Evolutionary conservation across 2,329 filamentous ascomycete species (phyloP), one percentile per base, ranked within the genome.

Genomic region (Sarocladium oryzae): DNA sequence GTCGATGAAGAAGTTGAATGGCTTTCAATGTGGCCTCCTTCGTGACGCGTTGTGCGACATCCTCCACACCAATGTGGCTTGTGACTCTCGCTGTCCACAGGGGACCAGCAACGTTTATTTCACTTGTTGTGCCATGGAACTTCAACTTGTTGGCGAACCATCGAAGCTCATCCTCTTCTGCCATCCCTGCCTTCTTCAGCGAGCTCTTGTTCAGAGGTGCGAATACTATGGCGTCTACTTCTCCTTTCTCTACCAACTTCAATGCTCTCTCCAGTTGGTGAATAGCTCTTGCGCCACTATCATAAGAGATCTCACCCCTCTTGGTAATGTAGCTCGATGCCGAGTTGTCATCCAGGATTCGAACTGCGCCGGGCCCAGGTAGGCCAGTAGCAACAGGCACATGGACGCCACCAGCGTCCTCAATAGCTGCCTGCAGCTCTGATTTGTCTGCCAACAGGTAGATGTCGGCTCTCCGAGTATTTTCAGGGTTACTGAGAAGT

Each of bases 81-180:
- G 63, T 66, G 3, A 66, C 63, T 18, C 63, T 51, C 0, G 55
- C 59, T 2, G 63, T 66, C 63, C 64, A 66, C 1, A 66, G 54
- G 1, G 54, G 45, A 10, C 57, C 58, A 9, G 57, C 56, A 35
- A 66, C 64, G 51, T 66, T 66, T 53, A 67, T 63, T 51, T 67
- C 64, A 50, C 63, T 66, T 1, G 63, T 66, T 3, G 54, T 57
- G 4, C 62, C 63, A 1, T 54, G 51, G 51, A 57, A 60, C n/a
- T 60, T 49, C 11, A 67, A 55, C 36, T 66, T 58, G 26, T 61
- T 66, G 2, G 64, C 63, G 49, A 67, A 66, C 64, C 64, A 67
- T 11, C 64, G 56, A 38, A 67, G 55, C 54, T 67, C 63, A 37
- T 66, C 64, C 41, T 65, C 63, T 51, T 66, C 64, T n/a, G 54